Percentiles rank a stretch among this genome's conserved stretches.
Conservation (phyloP, 2,329 filamentous ascomycete species). For the Xylaria sp. region DNA sequence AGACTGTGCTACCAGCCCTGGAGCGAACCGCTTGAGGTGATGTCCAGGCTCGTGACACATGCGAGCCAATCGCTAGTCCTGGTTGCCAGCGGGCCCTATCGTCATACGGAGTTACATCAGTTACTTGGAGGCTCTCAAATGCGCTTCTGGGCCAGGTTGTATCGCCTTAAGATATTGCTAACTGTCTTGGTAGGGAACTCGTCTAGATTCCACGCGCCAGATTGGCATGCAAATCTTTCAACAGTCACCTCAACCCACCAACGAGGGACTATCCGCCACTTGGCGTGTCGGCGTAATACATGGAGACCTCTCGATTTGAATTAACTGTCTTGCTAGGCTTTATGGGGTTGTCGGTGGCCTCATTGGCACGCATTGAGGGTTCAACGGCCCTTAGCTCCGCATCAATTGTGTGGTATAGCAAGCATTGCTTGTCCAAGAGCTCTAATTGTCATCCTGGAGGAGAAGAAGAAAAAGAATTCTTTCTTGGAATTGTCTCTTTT, state of each 20-base stretch:
- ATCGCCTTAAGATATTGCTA: conserved; percentile 14
- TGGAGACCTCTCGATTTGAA: conserved; percentile 14
- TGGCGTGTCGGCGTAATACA: conserved; percentile 13
- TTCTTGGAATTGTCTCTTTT: conserved; percentile 4
- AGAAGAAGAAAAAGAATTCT: conserved; percentile 14
- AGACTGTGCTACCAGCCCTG: conserved; percentile 27
- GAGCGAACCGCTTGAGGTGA: conserved; percentile 21
- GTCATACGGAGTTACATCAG: conserved; percentile 28
- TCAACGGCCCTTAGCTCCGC: conserved; percentile 28
- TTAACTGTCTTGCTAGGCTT: conserved; percentile 13
- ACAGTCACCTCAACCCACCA: conserved; percentile 18
- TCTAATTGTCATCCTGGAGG: background rate
- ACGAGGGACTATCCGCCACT: conserved; percentile 16
- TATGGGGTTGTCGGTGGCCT: conserved; percentile 18
- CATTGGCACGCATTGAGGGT: conserved; percentile 16
- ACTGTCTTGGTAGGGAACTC: conserved; percentile 15
- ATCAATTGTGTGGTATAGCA: conserved; percentile 8
- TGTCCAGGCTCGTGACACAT: conserved; percentile 29
- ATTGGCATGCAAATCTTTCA: conserved; percentile 2
- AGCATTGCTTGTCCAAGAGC: background rate
- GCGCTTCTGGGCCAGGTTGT: conserved; percentile 11
- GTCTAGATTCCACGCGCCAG: conserved; percentile 6
- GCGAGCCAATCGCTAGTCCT: conserved; percentile 23
- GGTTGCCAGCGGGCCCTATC: conserved; percentile 22
- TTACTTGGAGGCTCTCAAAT: conserved; percentile 28